These are phyloP conservation scores for Tolypocladium paradoxum DNA, from an alignment of 2,329 filamentous ascomycete species.

Conservation along the genomic window DNA sequence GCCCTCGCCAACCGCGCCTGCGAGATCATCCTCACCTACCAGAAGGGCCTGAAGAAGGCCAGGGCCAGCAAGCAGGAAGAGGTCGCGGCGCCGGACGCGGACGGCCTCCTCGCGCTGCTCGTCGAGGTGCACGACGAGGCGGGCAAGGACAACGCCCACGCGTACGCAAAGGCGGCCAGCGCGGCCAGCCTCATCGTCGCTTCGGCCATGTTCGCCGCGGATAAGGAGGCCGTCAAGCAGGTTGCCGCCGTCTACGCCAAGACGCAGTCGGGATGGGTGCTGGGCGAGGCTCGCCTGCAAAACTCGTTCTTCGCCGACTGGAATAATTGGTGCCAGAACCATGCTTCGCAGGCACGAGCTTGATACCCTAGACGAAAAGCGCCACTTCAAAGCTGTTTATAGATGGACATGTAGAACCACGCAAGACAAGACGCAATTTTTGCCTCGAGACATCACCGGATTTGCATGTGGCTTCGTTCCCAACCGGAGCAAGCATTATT, in stretches of 20 bases:
- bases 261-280: constrained; percentile 47
- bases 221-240: constrained; percentile 39
- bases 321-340: constrained; percentile 59
- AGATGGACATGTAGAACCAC: neutral
- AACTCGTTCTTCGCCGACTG: constrained; percentile 59
- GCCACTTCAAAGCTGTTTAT: neutral
- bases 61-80: constrained; percentile 19
- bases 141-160: constrained; percentile 51
- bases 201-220: constrained; percentile 45
- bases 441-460: neutral
- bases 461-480: neutral
- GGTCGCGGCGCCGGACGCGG: constrained; percentile 20
- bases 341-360: constrained; percentile 23
- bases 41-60: constrained; percentile 53
- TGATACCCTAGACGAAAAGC: constrained; percentile 5
- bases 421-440: neutral
- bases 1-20: constrained; percentile 63
- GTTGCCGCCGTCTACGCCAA: constrained; percentile 55
- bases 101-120: constrained; percentile 48
- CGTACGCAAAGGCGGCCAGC: constrained; percentile 66
- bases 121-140: constrained; percentile 58
- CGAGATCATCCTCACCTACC: constrained; percentile 61
- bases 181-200: constrained; percentile 58
- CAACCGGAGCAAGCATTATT: constrained; percentile 20
- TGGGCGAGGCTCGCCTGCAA: constrained; percentile 49